Base-by-base conservation (phyloP, 495 filamentous ascomycete genomes). In the Penicillium ucsense region DNA sequence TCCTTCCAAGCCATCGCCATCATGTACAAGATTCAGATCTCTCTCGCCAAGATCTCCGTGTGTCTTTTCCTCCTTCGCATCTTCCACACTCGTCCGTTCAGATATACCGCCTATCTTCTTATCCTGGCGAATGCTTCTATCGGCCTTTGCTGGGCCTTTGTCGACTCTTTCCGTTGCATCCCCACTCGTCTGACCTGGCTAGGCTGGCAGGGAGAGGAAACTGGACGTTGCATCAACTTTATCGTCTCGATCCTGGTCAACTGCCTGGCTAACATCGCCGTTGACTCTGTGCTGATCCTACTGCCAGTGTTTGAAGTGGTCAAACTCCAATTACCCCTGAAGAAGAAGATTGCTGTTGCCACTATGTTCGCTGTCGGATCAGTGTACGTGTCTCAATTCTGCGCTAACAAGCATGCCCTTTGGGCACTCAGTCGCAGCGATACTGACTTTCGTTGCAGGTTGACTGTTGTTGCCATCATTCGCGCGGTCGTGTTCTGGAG, bases 31-130 rank as follows among this genome's bases (percentile, higher is more conserved):
- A 40, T 54, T 2, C 57, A 61, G 36, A 63, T 66, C 41, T 72
- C 66, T 6, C 65, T 70, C 34, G 69, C 67, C 57, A 76, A 77
- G 39, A 69, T 67, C 43, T 79, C 77, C 29, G 80, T 61, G 38
- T 69, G 65, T 46, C 62, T 75, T 11, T 82, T 72, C 52, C 55
- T 72, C 9, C 58, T 72, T 2, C 64, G 65, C 2, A 67, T 69
- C 41, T 72, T 66, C 53, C 58, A 66, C 39, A 61, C 61, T 5
- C 52, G 49, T 38, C 29, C 44, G 10, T 71, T 66, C 54, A 64
- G 67, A 27, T 60, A 53, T 32, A 45, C 54, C 35, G 45, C 62
- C 5, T 68, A 66, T 31, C 48, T 28, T 2, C 48, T 71, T 5
- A 68, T 71, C 20, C 65, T 20, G 0, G 33, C 65, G 20, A 65